phyloP scores from a whole-genome alignment of 2,329 filamentous ascomycete species.

The Cryphonectria carpinicola region DNA sequence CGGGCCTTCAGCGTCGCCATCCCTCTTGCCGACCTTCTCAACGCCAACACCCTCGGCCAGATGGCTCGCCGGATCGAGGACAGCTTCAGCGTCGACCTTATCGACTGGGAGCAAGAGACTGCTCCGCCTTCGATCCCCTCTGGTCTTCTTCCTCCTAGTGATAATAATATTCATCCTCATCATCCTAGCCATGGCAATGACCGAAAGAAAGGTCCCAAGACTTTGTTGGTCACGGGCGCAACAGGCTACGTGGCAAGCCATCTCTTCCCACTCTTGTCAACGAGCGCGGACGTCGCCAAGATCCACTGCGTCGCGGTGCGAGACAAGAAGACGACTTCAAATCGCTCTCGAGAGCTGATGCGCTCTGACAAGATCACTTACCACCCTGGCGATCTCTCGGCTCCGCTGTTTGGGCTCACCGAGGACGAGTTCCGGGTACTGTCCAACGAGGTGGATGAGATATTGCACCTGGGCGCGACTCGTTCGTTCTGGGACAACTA shows the following conservation, averaged over 20 bases:
- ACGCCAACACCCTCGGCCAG: conserved; percentile 40
- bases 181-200: background rate
- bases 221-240: conserved; percentile 42
- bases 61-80: conserved; percentile 43
- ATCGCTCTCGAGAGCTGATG: background rate
- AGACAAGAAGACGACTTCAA: background rate
- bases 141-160: background rate
- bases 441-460: conserved; percentile 35
- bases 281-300: conserved; percentile 36
- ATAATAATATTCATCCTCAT: background rate
- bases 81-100: conserved; percentile 14
- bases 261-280: conserved; percentile 43
- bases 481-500: conserved; percentile 45
- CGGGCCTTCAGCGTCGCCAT: conserved; percentile 38
- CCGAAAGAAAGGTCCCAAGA: conserved; percentile 30
- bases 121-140: conserved; percentile 14
- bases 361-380: conserved; percentile 24
- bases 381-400: conserved; percentile 35
- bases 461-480: conserved; percentile 60
- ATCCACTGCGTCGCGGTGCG: conserved; percentile 51
- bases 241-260: conserved; percentile 46
- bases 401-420: conserved; percentile 32
- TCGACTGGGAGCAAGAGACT: conserved; percentile 6
- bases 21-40: conserved; percentile 42
- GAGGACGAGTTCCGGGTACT: conserved; percentile 19